These are phyloP conservation scores for Isoetes engelmannii DNA, from an alignment of 83 land plant species.

Conservation along the genomic window DNA sequence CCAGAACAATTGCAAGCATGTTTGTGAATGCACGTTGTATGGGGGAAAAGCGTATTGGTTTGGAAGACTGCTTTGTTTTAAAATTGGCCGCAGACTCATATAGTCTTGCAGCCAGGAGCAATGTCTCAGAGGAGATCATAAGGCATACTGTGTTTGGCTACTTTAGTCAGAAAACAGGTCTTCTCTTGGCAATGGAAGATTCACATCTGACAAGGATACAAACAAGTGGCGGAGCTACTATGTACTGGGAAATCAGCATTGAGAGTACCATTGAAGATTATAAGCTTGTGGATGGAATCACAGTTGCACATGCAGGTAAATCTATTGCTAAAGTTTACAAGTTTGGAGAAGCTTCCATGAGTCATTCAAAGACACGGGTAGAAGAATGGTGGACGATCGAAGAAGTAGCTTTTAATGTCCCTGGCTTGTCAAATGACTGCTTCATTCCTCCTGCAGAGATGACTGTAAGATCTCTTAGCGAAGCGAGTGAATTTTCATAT, in stretches of 20 bases:
- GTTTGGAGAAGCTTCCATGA: conserved; percentile 54
- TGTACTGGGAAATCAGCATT: conserved; percentile 59
- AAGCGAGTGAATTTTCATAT: too few species aligned
- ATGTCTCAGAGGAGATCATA: conserved; percentile 50
- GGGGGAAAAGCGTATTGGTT: conserved; percentile 51
- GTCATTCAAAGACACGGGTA: conserved; percentile 52
- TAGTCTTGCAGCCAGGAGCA: conserved; percentile 45
- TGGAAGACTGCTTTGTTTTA: conserved; percentile 53
- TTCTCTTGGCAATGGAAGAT: conserved; percentile 48
- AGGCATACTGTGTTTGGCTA: conserved; percentile 51
- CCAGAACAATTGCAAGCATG: conserved; percentile 47
- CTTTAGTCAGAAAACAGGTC: conserved; percentile 54
- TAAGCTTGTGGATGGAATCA: conserved; percentile 46
- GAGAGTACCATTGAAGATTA: conserved; percentile 48
- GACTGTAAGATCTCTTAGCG: too few species aligned
- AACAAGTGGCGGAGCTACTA: conserved; percentile 39
- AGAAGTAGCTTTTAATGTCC: conserved; percentile 31
- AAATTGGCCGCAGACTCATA: conserved; percentile 45
- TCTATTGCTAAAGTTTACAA: conserved; percentile 47
- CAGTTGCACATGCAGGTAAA: conserved; percentile 55
- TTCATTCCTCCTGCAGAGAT: conserved; percentile 10
- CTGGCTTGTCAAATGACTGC: conserved; percentile 7
- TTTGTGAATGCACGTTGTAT: conserved; percentile 46
- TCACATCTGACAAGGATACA: conserved; percentile 54
- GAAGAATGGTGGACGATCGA: conserved; percentile 56